Conservation (phyloP, 805 yeast genomes). For the Saccharomycopsis guyanensis region DNA sequence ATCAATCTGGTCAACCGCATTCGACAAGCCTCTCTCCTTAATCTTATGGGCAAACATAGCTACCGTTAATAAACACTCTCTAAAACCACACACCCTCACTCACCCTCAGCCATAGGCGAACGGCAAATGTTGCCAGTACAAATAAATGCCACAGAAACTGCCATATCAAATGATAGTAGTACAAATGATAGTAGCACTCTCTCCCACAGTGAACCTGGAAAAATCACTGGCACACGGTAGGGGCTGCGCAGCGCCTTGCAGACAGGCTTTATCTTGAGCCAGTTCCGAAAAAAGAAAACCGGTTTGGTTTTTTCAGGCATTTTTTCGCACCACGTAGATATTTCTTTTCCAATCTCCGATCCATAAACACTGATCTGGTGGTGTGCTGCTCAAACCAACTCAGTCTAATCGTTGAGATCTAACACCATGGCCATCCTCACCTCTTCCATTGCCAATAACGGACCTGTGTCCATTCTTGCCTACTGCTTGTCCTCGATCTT, state of each 20-base stretch:
- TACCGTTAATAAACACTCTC: not conserved
- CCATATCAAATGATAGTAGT: too few relatives aligned
- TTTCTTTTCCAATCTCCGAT: not conserved
- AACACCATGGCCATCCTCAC: constrained; percentile 19
- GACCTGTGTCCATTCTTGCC: constrained; percentile 60
- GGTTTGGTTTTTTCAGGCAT: not conserved
- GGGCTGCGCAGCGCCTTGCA: not conserved
- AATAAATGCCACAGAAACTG: constrained; percentile 15
- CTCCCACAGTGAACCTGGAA: too few relatives aligned
- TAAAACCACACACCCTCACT: not conserved
- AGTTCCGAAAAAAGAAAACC: not conserved
- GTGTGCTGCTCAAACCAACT: too few relatives aligned
- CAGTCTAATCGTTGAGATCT: too few relatives aligned
- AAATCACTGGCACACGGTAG: not conserved
- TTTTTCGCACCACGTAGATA: not conserved
- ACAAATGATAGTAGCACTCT: too few relatives aligned
- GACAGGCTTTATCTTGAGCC: not conserved
- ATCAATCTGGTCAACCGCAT: constrained; percentile 10
- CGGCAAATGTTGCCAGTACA: constrained; percentile 20
- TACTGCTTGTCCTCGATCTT: constrained; percentile 92
- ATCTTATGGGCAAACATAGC: constrained; percentile 16
- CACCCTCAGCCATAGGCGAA: constrained; percentile 18
- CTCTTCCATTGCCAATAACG: constrained; percentile 34
- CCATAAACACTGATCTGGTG: not conserved
- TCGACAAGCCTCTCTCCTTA: constrained; percentile 1